Evolutionary conservation across 2,329 filamentous ascomycete species (phyloP), one percentile per base, ranked within the genome.

Genomic region (Whalleya microplaca): DNA sequence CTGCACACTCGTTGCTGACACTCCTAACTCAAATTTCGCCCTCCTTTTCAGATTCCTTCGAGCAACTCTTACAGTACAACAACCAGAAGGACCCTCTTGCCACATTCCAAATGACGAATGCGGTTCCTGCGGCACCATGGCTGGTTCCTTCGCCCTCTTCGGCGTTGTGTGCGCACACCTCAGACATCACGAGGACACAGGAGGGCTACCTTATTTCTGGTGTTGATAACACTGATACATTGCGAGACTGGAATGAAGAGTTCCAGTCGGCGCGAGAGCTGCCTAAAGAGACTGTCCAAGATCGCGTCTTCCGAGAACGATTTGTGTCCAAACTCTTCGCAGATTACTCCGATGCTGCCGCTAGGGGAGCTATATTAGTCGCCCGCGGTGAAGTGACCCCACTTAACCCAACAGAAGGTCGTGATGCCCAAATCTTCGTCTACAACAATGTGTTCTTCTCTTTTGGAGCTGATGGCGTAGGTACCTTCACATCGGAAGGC

Each of bases 381-480:
- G 94, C 93, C 21, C 85, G 91, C 55, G 95, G 95, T 51, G 95
- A 99, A 73, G 90, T 99, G 62, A 88, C 92, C 19, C 92, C 95
- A 6, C 78, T 99, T 52, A 99, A 99, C 77, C 96, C 95, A 6
- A 98, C 94, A 0, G 95, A 99, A 76, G 87, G 83, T 62, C 86
- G 84, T 64, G 94, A 99, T 73, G 95, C 95, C 3, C 95, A 99
- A 73, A 99, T 99, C 64, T 99, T 96, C 69, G 94, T 99, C 21
- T 97, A 98, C 80, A 98, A 98, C 81, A 99, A 99, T 76, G 92
- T 99, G 65, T 99, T 99, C 80, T 99, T 96, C 80, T 98, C 95
- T 0, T 98, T 97, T 67, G 95, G 95, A 61, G 94, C 95, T 44
- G 95, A 99, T 73, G 96, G 95, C 50, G 95, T 98, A 45, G 94